phyloP scores from a whole-genome alignment of 225 moss, liverwort and hornwort genomes.

The Neckera pumila region DNA sequence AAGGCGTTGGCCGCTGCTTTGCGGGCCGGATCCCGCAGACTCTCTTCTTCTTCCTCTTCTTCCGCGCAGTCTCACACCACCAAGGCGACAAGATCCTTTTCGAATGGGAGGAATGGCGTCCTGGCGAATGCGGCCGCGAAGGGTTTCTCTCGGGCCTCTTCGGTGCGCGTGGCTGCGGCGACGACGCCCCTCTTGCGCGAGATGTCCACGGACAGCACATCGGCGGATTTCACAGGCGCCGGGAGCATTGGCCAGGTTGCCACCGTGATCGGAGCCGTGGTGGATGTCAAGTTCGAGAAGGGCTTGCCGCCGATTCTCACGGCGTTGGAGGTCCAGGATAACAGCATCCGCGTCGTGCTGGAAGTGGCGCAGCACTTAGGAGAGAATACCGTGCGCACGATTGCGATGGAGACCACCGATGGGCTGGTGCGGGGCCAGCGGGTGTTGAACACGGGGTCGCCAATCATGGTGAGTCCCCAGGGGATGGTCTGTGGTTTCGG shows the following conservation, averaged over 20 bases:
- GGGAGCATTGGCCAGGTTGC: conserved; percentile 68
- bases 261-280: conserved; percentile 88
- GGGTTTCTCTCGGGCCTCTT: conserved; percentile 31
- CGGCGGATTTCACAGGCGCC: conserved; percentile 62
- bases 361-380: conserved; percentile 98
- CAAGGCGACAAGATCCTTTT: conserved; percentile 19
- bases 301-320: conserved; percentile 83
- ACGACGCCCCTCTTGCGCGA: conserved; percentile 11
- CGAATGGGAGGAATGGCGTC: conserved; percentile 28
- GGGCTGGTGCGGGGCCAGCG: conserved; percentile 93
- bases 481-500: not conserved
- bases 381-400: conserved; percentile 81
- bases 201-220: conserved; percentile 33
- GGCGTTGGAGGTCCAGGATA: conserved; percentile 86
- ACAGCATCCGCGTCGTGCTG: conserved; percentile 67
- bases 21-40: conserved; percentile 38
- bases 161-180: conserved; percentile 18
- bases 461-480: conserved; percentile 53
- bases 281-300: conserved; percentile 93
- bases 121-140: conserved; percentile 54
- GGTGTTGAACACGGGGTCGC: conserved; percentile 84
- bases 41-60: not conserved
- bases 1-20: not conserved
- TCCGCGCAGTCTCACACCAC: not conserved
- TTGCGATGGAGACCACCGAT: conserved; percentile 96